phyloP scores from a whole-genome alignment of 768 basidiomycete genomes.

The Lactarius sp. region DNA sequence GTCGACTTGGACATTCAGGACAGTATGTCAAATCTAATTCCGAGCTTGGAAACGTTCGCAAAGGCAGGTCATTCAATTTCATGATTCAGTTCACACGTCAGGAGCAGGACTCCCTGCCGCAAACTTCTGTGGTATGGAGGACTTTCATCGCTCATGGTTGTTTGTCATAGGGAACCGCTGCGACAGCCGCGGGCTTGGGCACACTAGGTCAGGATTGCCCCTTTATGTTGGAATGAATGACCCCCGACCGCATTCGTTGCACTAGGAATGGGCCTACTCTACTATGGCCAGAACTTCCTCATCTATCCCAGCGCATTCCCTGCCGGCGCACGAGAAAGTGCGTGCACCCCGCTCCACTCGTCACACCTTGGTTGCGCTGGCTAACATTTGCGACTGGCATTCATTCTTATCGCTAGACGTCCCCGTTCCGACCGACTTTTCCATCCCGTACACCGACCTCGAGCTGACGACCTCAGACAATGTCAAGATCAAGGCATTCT shows the following conservation, averaged over 20 bases:
- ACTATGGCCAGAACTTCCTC: constrained; percentile 81
- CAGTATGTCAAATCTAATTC: constrained; percentile 38
- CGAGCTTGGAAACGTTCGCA: constrained; percentile 42
- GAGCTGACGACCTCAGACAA: constrained; percentile 68
- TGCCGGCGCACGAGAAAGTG: constrained; percentile 74
- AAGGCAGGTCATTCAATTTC: constrained; percentile 34
- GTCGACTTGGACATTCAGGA: not conserved
- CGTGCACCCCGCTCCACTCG: constrained; percentile 13
- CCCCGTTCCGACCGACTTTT: constrained; percentile 60
- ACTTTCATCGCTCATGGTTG: not conserved
- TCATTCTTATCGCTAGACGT: constrained; percentile 49
- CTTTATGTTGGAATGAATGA: constrained; percentile 11
- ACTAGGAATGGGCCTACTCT: constrained; percentile 67
- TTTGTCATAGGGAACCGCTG: constrained; percentile 33
- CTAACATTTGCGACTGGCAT: not conserved
- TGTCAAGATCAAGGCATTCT: constrained; percentile 67
- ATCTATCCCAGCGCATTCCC: constrained; percentile 88
- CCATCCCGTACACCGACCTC: constrained; percentile 71
- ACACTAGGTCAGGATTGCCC: constrained; percentile 34
- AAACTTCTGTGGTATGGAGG: no score
- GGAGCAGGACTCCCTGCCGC: not conserved
- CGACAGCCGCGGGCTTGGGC: constrained; percentile 36
- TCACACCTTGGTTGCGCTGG: not conserved
- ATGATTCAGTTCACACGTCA: not conserved
- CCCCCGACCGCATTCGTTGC: not conserved